Base-by-base conservation (phyloP, 2,329 filamentous ascomycete genomes). In the Cladophialophora immunda region DNA sequence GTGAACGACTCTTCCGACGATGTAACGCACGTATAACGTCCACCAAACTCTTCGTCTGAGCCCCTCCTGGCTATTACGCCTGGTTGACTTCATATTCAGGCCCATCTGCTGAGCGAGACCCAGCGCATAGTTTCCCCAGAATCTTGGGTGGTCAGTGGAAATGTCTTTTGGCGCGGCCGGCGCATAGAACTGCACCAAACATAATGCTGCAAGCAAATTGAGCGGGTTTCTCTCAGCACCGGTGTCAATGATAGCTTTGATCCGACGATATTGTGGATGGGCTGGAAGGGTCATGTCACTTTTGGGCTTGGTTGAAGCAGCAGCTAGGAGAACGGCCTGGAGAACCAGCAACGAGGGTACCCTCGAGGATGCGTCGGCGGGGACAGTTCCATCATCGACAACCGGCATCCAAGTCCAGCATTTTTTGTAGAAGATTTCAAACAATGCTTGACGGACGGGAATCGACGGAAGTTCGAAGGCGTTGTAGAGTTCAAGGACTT, bases 391-490 rank as follows among this genome's bases (percentile, higher is more conserved):
- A 15, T 58, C 25, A 30, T 68, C 62, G 4, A 66, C 57, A 9
- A 68, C 66, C 2, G 66, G 66, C 66, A 68, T 68, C 66, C 66
- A 68, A n/a, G 66, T 66, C 62, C 57, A 68, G 52, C 66, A 68
- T 11, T 29, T 52, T n/a, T 68, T 58, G 17, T 58, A 34, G 53
- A 66, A 65, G 15, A 58, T 58, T 32, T 68, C 66, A 19, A 66
- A 53, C 17, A 68, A 41, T 41, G 56, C 47, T 57, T 68, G 66
- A 34, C 62, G 66, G n/a, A 66, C 52, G 30, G 66, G 63, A 11
- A 68, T 32, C 27, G 58, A 30, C 13, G 66, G 66, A 45, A 68
- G 55, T 30, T 68, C 66, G 41, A 68, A 68, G 7, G 58, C 66
- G 22, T 45, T 36, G 30, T 68, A 65, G n/a, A 68, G 41, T 13